phyloP scores from a whole-genome alignment of 768 basidiomycete species.

The Zangia roseola region DNA sequence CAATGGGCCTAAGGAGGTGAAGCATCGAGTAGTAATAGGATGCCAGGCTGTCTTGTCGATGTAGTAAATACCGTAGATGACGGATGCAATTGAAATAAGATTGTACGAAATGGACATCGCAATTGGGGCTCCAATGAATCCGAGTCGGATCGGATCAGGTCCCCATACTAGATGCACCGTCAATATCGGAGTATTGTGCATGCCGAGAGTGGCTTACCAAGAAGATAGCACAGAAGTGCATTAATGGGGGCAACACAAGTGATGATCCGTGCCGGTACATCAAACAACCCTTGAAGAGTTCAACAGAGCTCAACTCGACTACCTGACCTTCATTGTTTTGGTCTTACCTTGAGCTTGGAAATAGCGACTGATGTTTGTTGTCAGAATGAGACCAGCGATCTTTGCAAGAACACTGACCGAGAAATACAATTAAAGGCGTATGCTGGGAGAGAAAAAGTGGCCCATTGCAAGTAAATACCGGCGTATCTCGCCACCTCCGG shows the following conservation, averaged over 20 bases:
- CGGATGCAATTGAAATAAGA: constrained; percentile 61
- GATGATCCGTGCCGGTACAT: constrained; percentile 82
- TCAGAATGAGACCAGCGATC: constrained; percentile 50
- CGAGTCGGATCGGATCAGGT: constrained; percentile 73
- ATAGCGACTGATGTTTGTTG: constrained; percentile 37
- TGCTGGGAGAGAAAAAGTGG: constrained; percentile 75
- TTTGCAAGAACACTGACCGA: constrained; percentile 30
- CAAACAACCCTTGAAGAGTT: constrained; percentile 62
- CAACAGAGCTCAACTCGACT: too few relatives aligned
- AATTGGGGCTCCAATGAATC: constrained; percentile 91
- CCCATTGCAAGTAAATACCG: constrained; percentile 69
- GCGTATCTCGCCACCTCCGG: constrained; percentile 79
- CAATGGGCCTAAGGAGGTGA: constrained; percentile 66
- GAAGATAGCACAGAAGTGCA: constrained; percentile 73
- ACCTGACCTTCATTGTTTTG: neutral
- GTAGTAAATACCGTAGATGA: constrained; percentile 64
- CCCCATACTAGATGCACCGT: constrained; percentile 82
- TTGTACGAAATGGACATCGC: constrained; percentile 88
- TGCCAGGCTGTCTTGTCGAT: constrained; percentile 81
- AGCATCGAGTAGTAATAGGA: constrained; percentile 63
- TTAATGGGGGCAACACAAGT: constrained; percentile 83
- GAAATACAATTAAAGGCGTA: constrained; percentile 57
- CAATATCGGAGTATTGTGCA: constrained; percentile 22
- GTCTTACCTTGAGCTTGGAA: constrained; percentile 79
- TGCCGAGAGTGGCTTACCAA: constrained; percentile 48